These are phyloP conservation scores for Scheffersomyces lignicola DNA, from an alignment of 1,139 yeast species.

Conservation along the genomic window DNA sequence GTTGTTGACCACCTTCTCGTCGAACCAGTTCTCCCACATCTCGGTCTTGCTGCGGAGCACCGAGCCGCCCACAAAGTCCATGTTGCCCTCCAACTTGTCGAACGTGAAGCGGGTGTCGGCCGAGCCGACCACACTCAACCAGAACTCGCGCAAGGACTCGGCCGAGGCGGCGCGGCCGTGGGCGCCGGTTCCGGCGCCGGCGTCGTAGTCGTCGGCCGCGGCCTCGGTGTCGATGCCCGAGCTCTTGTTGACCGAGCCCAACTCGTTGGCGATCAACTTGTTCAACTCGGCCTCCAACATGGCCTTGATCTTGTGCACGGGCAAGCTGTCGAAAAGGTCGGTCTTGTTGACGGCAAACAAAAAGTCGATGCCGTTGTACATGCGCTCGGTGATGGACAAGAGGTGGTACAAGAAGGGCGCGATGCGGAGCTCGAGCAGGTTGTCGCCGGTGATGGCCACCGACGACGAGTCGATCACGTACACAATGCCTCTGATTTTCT, in stretches of 20 bases:
- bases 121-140: slow-evolving; percentile 49
- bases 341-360: slow-evolving; percentile 79
- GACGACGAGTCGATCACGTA: slow-evolving; percentile 69
- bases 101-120: slow-evolving; percentile 48
- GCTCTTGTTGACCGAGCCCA: slow-evolving; percentile 27
- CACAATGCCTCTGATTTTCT: slow-evolving; percentile 60
- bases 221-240: slow-evolving; percentile 39
- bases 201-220: slow-evolving; percentile 25
- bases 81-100: slow-evolving; percentile 69
- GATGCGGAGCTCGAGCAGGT: slow-evolving; percentile 19
- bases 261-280: slow-evolving; percentile 48
- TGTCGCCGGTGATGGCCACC: slow-evolving; percentile 23
- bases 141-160: slow-evolving; percentile 34
- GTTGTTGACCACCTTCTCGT: slow-evolving; percentile 64
- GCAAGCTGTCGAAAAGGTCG: slow-evolving; percentile 82
- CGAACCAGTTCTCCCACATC: slow-evolving; percentile 77
- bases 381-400: slow-evolving; percentile 56
- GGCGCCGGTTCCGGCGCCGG: slow-evolving; percentile 4
- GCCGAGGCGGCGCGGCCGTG: slow-evolving; percentile 1
- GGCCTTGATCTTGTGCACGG: slow-evolving; percentile 57
- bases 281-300: slow-evolving; percentile 66
- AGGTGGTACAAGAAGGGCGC: slow-evolving; percentile 58
- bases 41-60: slow-evolving; percentile 55
- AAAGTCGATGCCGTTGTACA: slow-evolving; percentile 66
- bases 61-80: slow-evolving; percentile 72